phyloP scores from a whole-genome alignment of 805 yeast genomes.

The Yarrowia sp. region DNA sequence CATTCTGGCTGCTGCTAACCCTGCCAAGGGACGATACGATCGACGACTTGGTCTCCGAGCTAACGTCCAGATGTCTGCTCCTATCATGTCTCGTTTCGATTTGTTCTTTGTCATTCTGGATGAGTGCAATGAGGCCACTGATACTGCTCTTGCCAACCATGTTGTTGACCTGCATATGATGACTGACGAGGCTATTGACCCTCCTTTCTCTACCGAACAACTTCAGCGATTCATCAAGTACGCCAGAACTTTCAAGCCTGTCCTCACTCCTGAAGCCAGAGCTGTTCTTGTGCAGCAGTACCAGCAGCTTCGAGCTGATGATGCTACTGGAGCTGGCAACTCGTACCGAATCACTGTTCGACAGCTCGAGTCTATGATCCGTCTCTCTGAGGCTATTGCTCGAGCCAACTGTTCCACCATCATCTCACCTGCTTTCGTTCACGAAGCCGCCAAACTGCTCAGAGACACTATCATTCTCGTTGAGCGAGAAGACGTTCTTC shows the following conservation, averaged over 20 bases:
- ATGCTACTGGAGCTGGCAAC: conserved; percentile 78
- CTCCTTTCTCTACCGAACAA: conserved; percentile 88
- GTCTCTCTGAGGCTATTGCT: conserved; percentile 94
- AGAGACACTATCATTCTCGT: conserved; percentile 91
- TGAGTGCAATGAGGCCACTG: conserved; percentile 88
- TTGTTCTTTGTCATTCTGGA: conserved; percentile 90
- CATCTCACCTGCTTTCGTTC: conserved; percentile 78
- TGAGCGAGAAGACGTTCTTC: conserved; percentile 86
- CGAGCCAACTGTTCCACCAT: conserved; percentile 92
- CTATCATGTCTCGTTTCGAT: conserved; percentile 98
- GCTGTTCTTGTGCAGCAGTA: conserved; percentile 72
- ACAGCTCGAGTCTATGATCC: conserved; percentile 90
- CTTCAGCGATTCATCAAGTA: conserved; percentile 83
- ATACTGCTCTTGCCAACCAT: conserved; percentile 85
- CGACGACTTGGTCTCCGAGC: conserved; percentile 79
- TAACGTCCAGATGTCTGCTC: conserved; percentile 93
- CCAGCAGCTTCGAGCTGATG: conserved; percentile 82
- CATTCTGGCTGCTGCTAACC: conserved; percentile 97
- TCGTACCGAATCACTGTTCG: conserved; percentile 95
- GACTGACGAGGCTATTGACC: conserved; percentile 83
- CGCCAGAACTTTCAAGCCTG: conserved; percentile 90
- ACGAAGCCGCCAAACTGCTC: conserved; percentile 87
- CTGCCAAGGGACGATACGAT: conserved; percentile 95
- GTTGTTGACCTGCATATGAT: conserved; percentile 90
- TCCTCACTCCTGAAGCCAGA: conserved; percentile 77